Evolutionary conservation across 768 basidiomycete genomes (phyloP).

Genomic region (Filobasidium floriforme): DNA sequence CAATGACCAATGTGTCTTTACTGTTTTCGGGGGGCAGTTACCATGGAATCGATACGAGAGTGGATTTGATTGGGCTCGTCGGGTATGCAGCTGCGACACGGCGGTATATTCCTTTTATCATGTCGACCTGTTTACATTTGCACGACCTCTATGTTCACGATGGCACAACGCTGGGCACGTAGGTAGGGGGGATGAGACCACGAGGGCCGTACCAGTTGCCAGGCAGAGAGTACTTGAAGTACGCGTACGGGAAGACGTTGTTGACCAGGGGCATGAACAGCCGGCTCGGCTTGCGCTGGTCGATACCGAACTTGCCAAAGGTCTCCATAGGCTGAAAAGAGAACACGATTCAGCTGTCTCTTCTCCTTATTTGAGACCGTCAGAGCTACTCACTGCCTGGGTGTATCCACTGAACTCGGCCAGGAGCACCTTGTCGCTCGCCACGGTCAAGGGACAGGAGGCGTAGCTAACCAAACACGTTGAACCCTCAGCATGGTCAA

Average conservation of each 20-base stretch:
- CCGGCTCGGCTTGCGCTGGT: slow-evolving; percentile 68
- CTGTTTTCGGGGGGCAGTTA: no score
- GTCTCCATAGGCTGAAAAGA: slow-evolving; percentile 79
- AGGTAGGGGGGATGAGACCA: slow-evolving; percentile 31
- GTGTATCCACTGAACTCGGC: slow-evolving; percentile 8
- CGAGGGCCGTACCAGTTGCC: slow-evolving; percentile 44
- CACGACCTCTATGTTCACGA: background rate
- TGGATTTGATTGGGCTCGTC: no score
- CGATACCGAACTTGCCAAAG: slow-evolving; percentile 58
- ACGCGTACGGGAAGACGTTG: slow-evolving; percentile 44
- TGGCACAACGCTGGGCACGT: slow-evolving; percentile 10
- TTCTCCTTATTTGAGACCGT: no score
- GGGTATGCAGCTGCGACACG: no score
- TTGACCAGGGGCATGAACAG: slow-evolving; percentile 84
- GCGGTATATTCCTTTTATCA: no score
- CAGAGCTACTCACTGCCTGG: background rate
- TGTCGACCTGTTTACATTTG: no score
- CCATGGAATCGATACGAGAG: no score
- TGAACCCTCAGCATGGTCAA: background rate
- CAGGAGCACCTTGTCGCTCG: slow-evolving; percentile 17
- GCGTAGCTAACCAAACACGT: slow-evolving; percentile 21
- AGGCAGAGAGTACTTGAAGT: slow-evolving; percentile 39
- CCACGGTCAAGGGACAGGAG: slow-evolving; percentile 38
- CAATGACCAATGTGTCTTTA: no score
- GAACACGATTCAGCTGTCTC: slow-evolving; percentile 50